Evolutionary conservation across 495 filamentous ascomycete species (phyloP).

Genomic region (Penicillium egyptiacum): DNA sequence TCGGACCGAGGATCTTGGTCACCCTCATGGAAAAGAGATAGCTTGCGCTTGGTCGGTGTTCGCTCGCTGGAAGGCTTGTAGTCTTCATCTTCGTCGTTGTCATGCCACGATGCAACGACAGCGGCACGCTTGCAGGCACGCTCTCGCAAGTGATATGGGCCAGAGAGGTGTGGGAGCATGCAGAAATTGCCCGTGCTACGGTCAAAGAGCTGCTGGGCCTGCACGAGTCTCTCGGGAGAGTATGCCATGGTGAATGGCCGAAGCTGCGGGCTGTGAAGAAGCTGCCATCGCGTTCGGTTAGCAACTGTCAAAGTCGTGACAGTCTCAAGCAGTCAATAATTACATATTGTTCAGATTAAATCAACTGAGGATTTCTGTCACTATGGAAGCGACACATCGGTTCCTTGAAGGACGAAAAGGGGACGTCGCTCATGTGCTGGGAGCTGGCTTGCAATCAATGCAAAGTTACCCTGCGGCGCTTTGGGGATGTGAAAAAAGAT

Average conservation of each 20-base stretch:
- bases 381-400: too few relatives aligned
- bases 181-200: not conserved
- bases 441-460: too few relatives aligned
- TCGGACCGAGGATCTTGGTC: not conserved
- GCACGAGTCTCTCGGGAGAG: not conserved
- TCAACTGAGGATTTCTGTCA: not conserved
- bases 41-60: not conserved
- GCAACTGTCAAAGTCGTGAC: not conserved
- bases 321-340: not conserved
- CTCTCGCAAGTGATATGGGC: slow-evolving; percentile 3
- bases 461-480: too few relatives aligned
- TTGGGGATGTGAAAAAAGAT: too few relatives aligned
- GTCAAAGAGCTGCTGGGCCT: not conserved
- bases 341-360: not conserved
- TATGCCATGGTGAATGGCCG: not conserved
- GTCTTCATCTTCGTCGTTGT: slow-evolving; percentile 18
- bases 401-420: too few relatives aligned
- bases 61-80: slow-evolving; percentile 5
- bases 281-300: not conserved
- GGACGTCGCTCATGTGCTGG: too few relatives aligned
- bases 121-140: not conserved
- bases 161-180: not conserved
- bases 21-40: not conserved
- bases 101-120: slow-evolving; percentile 14
- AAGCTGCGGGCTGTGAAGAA: not conserved